phyloP scores from a whole-genome alignment of 305 asterid genomes.

The Petunia hybrid region DNA sequence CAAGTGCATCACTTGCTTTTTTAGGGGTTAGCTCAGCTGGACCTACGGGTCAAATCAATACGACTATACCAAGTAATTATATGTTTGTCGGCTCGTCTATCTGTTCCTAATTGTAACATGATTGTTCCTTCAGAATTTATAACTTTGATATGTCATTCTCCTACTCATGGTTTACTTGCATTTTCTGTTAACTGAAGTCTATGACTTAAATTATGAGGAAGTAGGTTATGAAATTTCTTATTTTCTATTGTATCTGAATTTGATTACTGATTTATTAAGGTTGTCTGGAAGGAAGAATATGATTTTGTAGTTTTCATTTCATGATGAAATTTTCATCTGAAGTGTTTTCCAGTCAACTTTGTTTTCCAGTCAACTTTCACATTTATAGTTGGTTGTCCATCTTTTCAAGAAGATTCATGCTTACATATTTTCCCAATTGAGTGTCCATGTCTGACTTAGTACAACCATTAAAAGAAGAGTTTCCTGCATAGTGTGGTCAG shows the following conservation, averaged over 20 bases:
- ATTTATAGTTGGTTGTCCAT: slow-evolving; percentile 17
- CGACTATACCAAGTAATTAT: slow-evolving; percentile 73
- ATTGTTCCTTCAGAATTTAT: slow-evolving; percentile 14
- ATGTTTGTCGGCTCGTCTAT: neutral
- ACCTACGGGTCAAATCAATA: slow-evolving; percentile 51
- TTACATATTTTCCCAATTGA: neutral
- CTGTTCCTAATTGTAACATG: slow-evolving; percentile 4
- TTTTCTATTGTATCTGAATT: neutral
- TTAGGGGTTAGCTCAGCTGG: slow-evolving; percentile 82
- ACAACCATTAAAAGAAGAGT: slow-evolving; percentile 11
- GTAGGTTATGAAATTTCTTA: neutral
- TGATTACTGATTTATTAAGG: slow-evolving; percentile 19
- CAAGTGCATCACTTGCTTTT: slow-evolving; percentile 72
- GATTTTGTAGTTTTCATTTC: slow-evolving; percentile 3
- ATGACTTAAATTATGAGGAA: slow-evolving; percentile 12
- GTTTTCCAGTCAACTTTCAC: slow-evolving; percentile 9
- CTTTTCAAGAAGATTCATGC: neutral
- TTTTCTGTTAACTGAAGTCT: slow-evolving; percentile 2
- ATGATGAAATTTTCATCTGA: neutral
- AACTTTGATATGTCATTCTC: neutral
- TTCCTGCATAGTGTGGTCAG: neutral
- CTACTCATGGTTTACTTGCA: neutral
- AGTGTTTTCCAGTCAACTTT: slow-evolving; percentile 1
- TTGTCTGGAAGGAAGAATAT: slow-evolving; percentile 9
- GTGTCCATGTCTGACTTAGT: slow-evolving; percentile 18